Evolutionary conservation across 495 filamentous ascomycete species (phyloP).

Genomic region (Darksidea phi): DNA sequence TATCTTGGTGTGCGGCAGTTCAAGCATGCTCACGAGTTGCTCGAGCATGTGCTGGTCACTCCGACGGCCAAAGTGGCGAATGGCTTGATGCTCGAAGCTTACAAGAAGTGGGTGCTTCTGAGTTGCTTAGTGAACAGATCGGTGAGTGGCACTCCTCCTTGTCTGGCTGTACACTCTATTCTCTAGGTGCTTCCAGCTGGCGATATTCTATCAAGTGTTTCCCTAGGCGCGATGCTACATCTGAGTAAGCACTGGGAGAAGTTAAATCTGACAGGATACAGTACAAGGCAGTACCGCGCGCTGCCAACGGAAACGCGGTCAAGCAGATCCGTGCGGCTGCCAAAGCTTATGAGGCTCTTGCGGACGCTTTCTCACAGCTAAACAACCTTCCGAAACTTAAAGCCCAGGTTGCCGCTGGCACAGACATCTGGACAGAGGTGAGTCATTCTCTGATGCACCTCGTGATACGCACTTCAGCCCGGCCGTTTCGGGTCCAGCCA

Average conservation of each 20-base stretch:
- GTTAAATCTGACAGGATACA: background rate
- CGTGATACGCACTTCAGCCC: no score
- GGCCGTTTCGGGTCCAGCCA: no score
- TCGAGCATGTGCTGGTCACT: constrained; percentile 66
- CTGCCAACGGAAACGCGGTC: constrained; percentile 49
- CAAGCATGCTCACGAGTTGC: constrained; percentile 66
- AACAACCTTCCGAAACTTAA: constrained; percentile 56
- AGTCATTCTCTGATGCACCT: constrained; percentile 34
- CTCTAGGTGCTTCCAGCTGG: no score
- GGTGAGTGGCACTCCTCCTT: constrained; percentile 44
- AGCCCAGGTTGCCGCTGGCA: constrained; percentile 57
- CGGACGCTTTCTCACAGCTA: constrained; percentile 60
- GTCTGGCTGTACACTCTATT: no score
- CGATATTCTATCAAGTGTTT: no score
- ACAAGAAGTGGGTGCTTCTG: constrained; percentile 91
- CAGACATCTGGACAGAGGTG: constrained; percentile 60
- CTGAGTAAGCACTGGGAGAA: constrained; percentile 7
- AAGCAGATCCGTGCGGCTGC: constrained; percentile 60
- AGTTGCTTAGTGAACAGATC: constrained; percentile 70
- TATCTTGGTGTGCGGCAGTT: constrained; percentile 73
- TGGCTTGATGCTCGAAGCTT: constrained; percentile 81
- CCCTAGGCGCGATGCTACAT: background rate
- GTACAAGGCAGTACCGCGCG: constrained; percentile 43
- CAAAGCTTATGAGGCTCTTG: constrained; percentile 70
- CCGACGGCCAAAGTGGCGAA: constrained; percentile 61